phyloP scores from a whole-genome alignment of 257 asterid species.

The Datura wrightii region DNA sequence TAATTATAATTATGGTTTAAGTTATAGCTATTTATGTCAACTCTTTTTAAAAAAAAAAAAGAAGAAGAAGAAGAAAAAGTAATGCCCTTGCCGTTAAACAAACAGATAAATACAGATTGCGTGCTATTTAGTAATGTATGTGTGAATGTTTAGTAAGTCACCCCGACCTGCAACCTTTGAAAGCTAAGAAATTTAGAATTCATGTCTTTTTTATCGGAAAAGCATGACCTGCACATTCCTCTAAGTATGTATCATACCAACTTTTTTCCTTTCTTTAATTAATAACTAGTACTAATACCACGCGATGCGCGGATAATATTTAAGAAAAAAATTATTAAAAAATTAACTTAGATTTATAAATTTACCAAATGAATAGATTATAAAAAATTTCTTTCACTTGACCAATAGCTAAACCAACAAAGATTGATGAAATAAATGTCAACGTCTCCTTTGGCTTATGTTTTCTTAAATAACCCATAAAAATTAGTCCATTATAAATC shows the following conservation, averaged over 20 bases:
- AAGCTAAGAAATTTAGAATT: background rate
- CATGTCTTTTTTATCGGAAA: background rate
- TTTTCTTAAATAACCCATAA: too few relatives aligned
- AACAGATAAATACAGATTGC: background rate
- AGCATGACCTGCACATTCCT: background rate
- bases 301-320: too few relatives aligned
- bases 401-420: too few relatives aligned
- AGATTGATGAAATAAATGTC: too few relatives aligned
- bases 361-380: too few relatives aligned
- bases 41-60: background rate
- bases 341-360: too few relatives aligned
- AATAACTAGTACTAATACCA: background rate
- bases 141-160: background rate
- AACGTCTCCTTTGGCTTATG: too few relatives aligned
- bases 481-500: too few relatives aligned
- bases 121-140: background rate
- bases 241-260: background rate
- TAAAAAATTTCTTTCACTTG: too few relatives aligned
- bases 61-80: background rate
- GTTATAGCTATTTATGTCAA: too few relatives aligned
- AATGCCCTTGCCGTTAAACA: background rate
- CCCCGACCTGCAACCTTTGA: background rate
- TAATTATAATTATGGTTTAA: too few relatives aligned
- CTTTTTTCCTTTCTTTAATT: background rate
- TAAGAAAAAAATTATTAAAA: too few relatives aligned